Evolutionary conservation across 208 protist genomes (phyloP).

Genomic region (Acanthamoeba castellanii): DNA sequence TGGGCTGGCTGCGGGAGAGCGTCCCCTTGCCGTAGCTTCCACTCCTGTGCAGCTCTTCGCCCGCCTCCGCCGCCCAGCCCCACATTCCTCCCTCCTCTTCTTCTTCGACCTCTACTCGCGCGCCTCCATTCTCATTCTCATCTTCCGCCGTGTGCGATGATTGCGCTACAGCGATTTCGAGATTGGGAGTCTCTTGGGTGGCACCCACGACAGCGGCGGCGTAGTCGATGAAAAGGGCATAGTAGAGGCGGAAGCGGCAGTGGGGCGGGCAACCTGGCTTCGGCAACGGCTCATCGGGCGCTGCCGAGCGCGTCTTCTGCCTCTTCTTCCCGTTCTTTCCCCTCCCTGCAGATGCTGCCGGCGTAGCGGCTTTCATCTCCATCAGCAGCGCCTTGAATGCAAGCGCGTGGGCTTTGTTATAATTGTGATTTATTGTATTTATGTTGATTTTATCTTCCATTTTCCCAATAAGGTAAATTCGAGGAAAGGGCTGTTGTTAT

Average conservation of each 20-base stretch:
- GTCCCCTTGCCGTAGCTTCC: conserved; percentile 12
- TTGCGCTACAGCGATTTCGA: background rate
- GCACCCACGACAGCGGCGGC: background rate
- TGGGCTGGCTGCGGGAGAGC: background rate
- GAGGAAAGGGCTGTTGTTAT: too few species aligned
- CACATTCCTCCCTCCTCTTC: background rate
- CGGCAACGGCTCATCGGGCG: background rate
- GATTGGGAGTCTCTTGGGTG: background rate
- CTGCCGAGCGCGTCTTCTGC: background rate
- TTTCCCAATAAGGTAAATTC: too few species aligned
- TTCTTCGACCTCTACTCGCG: background rate
- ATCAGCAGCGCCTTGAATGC: too few species aligned
- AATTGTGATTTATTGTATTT: too few species aligned
- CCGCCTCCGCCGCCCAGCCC: background rate
- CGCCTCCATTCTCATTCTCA: background rate
- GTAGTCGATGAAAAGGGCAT: background rate
- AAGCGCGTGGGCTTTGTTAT: too few species aligned
- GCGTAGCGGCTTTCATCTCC: too few species aligned
- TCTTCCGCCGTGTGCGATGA: background rate
- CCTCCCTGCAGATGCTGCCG: background rate
- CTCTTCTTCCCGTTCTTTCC: background rate
- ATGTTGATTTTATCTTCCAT: too few species aligned
- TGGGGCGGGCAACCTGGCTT: background rate
- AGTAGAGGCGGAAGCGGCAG: background rate
- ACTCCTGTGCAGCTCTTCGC: background rate